These are phyloP conservation scores for Mortierella hygrophila DNA, from an alignment of 192 early-diverging fungal genomes.

Conservation along the genomic window DNA sequence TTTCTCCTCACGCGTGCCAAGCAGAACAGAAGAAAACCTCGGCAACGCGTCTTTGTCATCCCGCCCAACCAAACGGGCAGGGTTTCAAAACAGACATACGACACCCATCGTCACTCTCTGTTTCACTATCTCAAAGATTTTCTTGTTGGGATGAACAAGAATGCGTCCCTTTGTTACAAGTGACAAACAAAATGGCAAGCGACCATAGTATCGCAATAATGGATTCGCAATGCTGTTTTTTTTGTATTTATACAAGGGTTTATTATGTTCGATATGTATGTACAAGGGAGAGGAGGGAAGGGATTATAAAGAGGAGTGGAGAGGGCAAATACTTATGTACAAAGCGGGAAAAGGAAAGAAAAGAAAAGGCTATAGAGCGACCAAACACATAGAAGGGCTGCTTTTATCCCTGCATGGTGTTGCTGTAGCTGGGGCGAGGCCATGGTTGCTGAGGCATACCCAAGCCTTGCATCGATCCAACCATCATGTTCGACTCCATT, in stretches of 20 bases:
- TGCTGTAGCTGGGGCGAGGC: not conserved
- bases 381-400: not conserved
- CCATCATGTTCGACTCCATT: not conserved
- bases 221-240: not conserved
- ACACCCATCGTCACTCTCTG: not conserved
- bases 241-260: not conserved
- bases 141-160: not conserved
- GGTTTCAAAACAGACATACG: not conserved
- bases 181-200: not conserved
- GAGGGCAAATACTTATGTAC: not conserved
- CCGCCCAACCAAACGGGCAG: not conserved
- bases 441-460: not conserved
- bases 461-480: not conserved
- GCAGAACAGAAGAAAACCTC: not conserved
- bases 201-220: not conserved
- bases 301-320: not conserved
- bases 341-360: not conserved
- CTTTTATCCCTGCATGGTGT: constrained; percentile 30
- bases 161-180: not conserved
- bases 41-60: not conserved
- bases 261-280: not conserved
- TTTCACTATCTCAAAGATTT: not conserved
- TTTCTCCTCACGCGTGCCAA: not conserved
- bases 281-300: constrained; percentile 1
- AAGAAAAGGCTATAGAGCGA: not conserved